Percentiles rank a stretch among this genome's conserved stretches.
Conservation (phyloP, 1,139 yeast species). For the Sugiyamaella xylanicola region DNA sequence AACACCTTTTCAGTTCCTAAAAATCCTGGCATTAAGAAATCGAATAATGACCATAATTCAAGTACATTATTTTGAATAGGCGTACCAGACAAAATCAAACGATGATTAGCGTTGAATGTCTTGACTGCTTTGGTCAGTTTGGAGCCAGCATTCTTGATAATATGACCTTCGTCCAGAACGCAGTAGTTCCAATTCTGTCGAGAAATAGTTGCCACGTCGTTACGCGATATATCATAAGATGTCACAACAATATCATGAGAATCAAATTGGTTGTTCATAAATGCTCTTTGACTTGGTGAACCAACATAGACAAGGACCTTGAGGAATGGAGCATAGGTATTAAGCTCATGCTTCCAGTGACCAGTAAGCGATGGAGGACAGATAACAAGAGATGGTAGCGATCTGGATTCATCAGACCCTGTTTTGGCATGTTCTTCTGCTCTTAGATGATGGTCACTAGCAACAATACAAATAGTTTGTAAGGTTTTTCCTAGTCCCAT, state of each 20-base stretch:
- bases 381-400: conserved; percentile 78
- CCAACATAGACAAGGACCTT: conserved; percentile 88
- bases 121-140: conserved; percentile 90
- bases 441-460: conserved; percentile 91
- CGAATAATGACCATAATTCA: conserved; percentile 96
- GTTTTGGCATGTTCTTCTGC: conserved; percentile 65
- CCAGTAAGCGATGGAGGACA: conserved; percentile 98
- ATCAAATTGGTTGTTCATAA: conserved; percentile 56
- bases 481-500: conserved; percentile 98
- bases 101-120: conserved; percentile 77
- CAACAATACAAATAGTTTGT: conserved; percentile 94
- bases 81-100: conserved; percentile 91
- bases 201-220: conserved; percentile 71
- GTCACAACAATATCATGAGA: conserved; percentile 83
- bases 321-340: conserved; percentile 87
- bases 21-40: conserved; percentile 98
- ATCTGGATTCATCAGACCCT: conserved; percentile 65
- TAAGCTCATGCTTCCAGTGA: conserved; percentile 97
- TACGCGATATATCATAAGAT: conserved; percentile 93
- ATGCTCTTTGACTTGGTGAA: conserved; percentile 72
- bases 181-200: conserved; percentile 83
- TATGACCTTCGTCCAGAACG: conserved; percentile 97
- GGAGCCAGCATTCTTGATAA: conserved; percentile 87
- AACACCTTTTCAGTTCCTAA: conserved; percentile 93
- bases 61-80: conserved; percentile 97